phyloP scores from a whole-genome alignment of 768 basidiomycete genomes.

The Xerocomellus amylosporus region DNA sequence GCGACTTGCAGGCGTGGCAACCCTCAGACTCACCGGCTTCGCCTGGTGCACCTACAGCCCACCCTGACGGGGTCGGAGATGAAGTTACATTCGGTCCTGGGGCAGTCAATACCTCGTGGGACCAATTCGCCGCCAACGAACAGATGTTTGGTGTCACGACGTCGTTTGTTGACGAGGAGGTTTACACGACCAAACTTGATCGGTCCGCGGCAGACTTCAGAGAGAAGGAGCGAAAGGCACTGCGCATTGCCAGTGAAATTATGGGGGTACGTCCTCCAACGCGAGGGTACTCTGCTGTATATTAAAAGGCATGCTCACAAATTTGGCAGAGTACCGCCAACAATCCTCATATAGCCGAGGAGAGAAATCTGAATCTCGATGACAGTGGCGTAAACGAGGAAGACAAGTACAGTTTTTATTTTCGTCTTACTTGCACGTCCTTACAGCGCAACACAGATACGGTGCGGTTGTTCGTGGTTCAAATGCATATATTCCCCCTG shows the following conservation, averaged over 20 bases:
- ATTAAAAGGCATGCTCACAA: slow-evolving; percentile 9
- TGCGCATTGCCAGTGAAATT: slow-evolving; percentile 88
- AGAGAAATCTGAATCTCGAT: slow-evolving; percentile 64
- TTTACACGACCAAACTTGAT: slow-evolving; percentile 93
- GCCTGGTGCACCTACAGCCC: slow-evolving; percentile 23
- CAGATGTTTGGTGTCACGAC: slow-evolving; percentile 89
- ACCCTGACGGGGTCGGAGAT: slow-evolving; percentile 43
- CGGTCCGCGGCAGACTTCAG: slow-evolving; percentile 80
- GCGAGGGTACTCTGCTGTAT: slow-evolving; percentile 1
- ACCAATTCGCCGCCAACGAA: slow-evolving; percentile 94
- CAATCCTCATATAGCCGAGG: slow-evolving; percentile 89
- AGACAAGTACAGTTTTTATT: slow-evolving; percentile 69
- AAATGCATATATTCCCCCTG: slow-evolving; percentile 93
- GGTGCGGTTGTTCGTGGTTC: slow-evolving; percentile 86
- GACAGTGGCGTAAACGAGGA: slow-evolving; percentile 86
- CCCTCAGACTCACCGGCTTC: slow-evolving; percentile 37
- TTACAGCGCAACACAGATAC: slow-evolving; percentile 53
- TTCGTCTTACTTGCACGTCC: slow-evolving; percentile 18
- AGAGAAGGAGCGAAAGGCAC: slow-evolving; percentile 84
- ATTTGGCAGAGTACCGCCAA: slow-evolving; percentile 50
- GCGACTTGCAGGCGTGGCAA: slow-evolving; percentile 81
- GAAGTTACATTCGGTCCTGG: slow-evolving; percentile 69
- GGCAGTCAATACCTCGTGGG: slow-evolving; percentile 58
- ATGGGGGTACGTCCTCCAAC: slow-evolving; percentile 56
- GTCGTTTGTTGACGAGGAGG: slow-evolving; percentile 87